A percentile compares a stretch with the other conserved stretches of the same genome.
Evolutionary conservation across 129 eudicot species (phyloP).

Genomic region (Apium graveolens): DNA sequence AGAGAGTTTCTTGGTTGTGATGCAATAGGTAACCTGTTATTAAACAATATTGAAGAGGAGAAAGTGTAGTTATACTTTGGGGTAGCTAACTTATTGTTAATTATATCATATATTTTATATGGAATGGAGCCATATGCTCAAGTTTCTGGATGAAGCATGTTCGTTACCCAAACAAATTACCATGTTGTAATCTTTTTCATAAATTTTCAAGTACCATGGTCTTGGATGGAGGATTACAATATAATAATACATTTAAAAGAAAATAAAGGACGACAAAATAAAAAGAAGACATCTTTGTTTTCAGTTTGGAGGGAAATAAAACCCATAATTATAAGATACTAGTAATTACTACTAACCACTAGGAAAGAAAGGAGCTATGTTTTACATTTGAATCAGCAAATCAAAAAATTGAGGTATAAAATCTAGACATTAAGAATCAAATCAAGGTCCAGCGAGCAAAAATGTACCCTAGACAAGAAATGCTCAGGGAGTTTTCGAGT

Average conservation of each 20-base stretch:
- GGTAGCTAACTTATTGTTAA: not conserved
- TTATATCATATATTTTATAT: not conserved
- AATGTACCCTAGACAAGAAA: too few species aligned
- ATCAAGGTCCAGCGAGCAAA: not conserved
- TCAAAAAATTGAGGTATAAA: too few species aligned
- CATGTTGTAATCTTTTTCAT: not conserved
- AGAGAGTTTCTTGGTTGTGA: not conserved
- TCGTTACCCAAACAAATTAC: not conserved
- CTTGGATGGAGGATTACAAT: not conserved
- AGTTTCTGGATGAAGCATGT: not conserved
- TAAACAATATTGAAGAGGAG: not conserved
- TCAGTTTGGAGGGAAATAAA: not conserved
- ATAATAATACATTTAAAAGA: too few species aligned
- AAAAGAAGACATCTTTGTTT: not conserved
- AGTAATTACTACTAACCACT: not conserved
- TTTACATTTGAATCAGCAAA: too few species aligned
- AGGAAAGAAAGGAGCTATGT: not conserved
- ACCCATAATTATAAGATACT: not conserved
- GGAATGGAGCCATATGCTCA: not conserved
- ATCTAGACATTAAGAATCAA: too few species aligned
- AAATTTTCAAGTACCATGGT: not conserved
- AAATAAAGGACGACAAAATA: too few species aligned
- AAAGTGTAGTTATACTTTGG: not conserved
- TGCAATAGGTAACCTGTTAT: not conserved
- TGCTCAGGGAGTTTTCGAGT: too few species aligned